These are phyloP conservation scores for Nakataea oryzae DNA, from an alignment of 2,329 filamentous ascomycete genomes.

Conservation along the genomic window DNA sequence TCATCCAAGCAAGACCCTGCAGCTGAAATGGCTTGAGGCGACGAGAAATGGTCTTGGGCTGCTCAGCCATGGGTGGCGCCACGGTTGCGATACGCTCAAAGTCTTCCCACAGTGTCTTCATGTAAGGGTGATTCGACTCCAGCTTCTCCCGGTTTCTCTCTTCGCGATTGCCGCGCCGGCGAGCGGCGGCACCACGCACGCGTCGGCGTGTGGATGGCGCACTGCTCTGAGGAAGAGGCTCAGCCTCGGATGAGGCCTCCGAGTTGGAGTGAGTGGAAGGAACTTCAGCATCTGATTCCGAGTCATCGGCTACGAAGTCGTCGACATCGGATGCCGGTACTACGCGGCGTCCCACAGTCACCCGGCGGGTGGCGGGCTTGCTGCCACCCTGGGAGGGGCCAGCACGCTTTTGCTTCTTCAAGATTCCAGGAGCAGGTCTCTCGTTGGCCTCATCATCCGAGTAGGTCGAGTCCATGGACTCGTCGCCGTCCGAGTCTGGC, in stretches of 20 bases:
- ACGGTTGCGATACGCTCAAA: constrained; percentile 60
- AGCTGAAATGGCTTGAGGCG: constrained; percentile 89
- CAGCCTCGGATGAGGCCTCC: background rate
- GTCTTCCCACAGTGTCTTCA: constrained; percentile 77
- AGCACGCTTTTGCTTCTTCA: background rate
- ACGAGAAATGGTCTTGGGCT: constrained; percentile 70
- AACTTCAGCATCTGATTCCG: background rate
- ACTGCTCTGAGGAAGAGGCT: background rate
- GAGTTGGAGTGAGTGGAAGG: background rate
- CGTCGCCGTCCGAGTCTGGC: background rate
- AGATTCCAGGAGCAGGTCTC: background rate
- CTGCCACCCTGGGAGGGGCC: background rate
- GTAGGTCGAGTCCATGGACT: background rate
- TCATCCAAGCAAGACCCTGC: constrained; percentile 92
- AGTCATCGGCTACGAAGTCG: background rate
- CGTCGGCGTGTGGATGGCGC: background rate
- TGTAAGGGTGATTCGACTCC: constrained; percentile 64
- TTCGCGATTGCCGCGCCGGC: background rate
- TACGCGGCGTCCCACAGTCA: background rate
- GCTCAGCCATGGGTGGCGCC: constrained; percentile 48
- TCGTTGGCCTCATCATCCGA: background rate
- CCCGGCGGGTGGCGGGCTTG: background rate
- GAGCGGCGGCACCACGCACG: background rate
- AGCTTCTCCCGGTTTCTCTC: constrained; percentile 53
- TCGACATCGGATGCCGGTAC: too few relatives aligned